Evolutionary conservation across 768 basidiomycete species (phyloP).

Genomic region (Rickenella mellea): DNA sequence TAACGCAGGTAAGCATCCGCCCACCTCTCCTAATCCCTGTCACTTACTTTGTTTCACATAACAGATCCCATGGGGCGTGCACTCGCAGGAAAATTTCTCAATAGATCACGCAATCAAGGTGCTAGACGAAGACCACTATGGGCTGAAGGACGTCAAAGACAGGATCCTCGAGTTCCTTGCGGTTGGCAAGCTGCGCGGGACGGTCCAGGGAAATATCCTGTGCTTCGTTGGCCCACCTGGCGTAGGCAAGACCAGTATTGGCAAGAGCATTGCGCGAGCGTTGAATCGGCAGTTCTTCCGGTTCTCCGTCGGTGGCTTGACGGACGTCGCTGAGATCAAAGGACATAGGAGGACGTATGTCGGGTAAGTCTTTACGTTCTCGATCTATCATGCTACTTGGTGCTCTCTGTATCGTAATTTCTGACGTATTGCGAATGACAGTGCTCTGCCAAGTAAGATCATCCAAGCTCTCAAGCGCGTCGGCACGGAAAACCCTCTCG

Average conservation of each 20-base stretch:
- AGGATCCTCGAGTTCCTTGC: constrained; percentile 94
- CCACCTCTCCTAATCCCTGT: background rate
- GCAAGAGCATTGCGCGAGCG: constrained; percentile 89
- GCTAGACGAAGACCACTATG: constrained; percentile 93
- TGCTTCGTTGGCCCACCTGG: constrained; percentile 95
- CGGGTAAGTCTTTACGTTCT: constrained; percentile 39
- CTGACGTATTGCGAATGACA: constrained; percentile 16
- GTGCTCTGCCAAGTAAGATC: constrained; percentile 89
- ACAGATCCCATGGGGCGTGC: constrained; percentile 93
- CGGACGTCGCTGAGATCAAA: constrained; percentile 98
- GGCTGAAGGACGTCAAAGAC: constrained; percentile 84
- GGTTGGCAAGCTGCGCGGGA: constrained; percentile 89
- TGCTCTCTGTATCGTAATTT: background rate
- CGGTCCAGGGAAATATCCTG: constrained; percentile 95
- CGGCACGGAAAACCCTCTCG: constrained; percentile 88
- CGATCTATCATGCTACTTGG: constrained; percentile 1
- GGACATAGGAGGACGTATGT: constrained; percentile 97
- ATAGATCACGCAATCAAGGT: constrained; percentile 74
- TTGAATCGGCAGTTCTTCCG: constrained; percentile 90
- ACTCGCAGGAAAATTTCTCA: constrained; percentile 88
- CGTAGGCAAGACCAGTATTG: constrained; percentile 95
- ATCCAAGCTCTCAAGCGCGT: constrained; percentile 91
- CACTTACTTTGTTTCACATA: background rate
- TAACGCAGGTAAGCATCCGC: constrained; percentile 52
- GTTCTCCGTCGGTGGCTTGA: constrained; percentile 92